Conservation (phyloP, 345 rosid genomes). For the Eutrema yunnanense region DNA sequence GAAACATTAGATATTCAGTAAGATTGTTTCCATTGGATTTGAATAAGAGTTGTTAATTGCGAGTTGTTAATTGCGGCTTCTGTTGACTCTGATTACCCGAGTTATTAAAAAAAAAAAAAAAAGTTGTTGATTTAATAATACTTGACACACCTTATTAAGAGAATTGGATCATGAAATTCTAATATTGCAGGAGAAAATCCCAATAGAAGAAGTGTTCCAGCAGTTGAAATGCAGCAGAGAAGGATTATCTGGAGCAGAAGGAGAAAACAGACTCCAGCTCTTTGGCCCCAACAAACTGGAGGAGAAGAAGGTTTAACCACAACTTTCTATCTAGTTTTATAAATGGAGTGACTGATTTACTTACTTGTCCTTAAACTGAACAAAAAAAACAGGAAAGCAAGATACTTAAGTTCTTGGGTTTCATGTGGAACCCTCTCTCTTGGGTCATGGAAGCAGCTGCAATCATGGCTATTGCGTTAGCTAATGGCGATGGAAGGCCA, state of each 20-base stretch:
- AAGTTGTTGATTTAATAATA: too few relatives aligned
- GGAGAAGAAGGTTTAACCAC: conserved; percentile 53
- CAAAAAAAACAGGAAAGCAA: conserved; percentile 55
- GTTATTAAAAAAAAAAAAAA: too few relatives aligned
- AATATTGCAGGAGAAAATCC: conserved; percentile 60
- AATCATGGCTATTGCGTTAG: conserved; percentile 79
- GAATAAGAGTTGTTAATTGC: background rate
- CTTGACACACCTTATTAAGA: too few relatives aligned
- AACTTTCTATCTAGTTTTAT: background rate
- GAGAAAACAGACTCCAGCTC: conserved; percentile 63
- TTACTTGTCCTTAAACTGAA: background rate
- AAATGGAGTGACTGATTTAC: background rate
- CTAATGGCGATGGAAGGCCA: conserved; percentile 64
- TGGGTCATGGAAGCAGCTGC: conserved; percentile 97
- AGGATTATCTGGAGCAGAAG: conserved; percentile 60
- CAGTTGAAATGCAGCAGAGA: conserved; percentile 71
- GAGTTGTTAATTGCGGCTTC: too few relatives aligned
- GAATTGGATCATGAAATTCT: background rate
- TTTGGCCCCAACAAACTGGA: conserved; percentile 93
- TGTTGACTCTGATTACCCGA: too few relatives aligned
- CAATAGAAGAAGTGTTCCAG: conserved; percentile 84
- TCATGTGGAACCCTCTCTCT: conserved; percentile 90
- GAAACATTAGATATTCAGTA: background rate
- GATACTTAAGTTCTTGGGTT: conserved; percentile 72
- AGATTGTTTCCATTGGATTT: background rate